These are phyloP conservation scores for Solanum appendiculatum DNA, from an alignment of 257 asterid genomes.

Conservation along the genomic window DNA sequence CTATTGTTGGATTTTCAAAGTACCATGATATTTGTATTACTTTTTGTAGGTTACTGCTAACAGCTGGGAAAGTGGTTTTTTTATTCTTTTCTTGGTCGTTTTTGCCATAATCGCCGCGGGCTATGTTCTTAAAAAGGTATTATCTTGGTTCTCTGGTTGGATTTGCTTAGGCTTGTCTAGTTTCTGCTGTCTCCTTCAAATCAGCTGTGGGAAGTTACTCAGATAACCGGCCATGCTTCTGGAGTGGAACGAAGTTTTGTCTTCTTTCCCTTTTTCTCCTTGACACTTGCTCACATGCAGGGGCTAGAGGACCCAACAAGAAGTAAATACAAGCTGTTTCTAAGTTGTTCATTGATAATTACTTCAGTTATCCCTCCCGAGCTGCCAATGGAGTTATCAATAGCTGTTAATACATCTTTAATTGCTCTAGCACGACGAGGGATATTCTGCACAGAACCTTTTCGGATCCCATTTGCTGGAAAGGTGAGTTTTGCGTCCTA, in stretches of 20 bases:
- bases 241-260: not conserved
- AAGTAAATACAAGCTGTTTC: slow-evolving; percentile 91
- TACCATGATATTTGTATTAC: not conserved
- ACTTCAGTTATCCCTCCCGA: slow-evolving; percentile 99
- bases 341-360: slow-evolving; percentile 92
- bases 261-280: not conserved
- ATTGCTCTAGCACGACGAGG: slow-evolving; percentile 95
- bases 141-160: not conserved
- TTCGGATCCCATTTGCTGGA: slow-evolving; percentile 97
- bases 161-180: not conserved
- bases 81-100: slow-evolving; percentile 82
- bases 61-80: slow-evolving; percentile 99
- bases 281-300: slow-evolving; percentile 29
- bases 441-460: slow-evolving; percentile 95
- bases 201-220: not conserved
- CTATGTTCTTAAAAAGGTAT: slow-evolving; percentile 92
- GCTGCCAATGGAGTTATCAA: slow-evolving; percentile 97
- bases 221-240: not conserved
- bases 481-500: slow-evolving; percentile 37
- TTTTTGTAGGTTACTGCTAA: slow-evolving; percentile 83
- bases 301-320: slow-evolving; percentile 99
- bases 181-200: not conserved
- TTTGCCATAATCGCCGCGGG: slow-evolving; percentile 98
- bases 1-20: not conserved
- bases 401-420: slow-evolving; percentile 96